Percentiles rank a stretch among this genome's conserved stretches.
Evolutionary conservation across 805 yeast species (phyloP).

Genomic region (Cyberlindnera misumaiensis): DNA sequence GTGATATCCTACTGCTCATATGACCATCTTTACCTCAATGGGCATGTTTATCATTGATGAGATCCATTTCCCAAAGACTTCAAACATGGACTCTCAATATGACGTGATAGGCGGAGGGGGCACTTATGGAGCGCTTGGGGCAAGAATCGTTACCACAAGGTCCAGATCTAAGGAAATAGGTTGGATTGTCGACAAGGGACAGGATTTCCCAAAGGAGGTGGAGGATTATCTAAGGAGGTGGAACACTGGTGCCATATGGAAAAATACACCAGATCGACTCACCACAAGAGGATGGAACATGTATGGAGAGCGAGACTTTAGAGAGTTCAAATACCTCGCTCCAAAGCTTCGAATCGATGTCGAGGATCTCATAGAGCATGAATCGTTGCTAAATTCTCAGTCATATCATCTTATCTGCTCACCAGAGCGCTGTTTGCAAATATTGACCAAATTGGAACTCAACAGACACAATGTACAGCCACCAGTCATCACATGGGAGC

Average conservation of each 20-base stretch:
- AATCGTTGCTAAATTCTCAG: constrained; percentile 31
- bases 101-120: constrained; percentile 89
- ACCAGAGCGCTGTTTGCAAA: constrained; percentile 48
- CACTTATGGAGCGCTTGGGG: constrained; percentile 71
- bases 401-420: constrained; percentile 73
- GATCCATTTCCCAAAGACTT: constrained; percentile 45
- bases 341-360: constrained; percentile 55
- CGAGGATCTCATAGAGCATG: constrained; percentile 40
- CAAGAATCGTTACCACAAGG: constrained; percentile 45
- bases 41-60: constrained; percentile 93
- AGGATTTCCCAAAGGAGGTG: constrained; percentile 57
- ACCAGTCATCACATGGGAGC: constrained; percentile 73
- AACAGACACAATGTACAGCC: constrained; percentile 4
- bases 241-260: constrained; percentile 52
- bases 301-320: constrained; percentile 56
- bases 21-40: constrained; percentile 49
- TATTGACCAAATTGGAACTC: constrained; percentile 30
- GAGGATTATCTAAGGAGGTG: constrained; percentile 44
- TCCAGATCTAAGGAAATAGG: constrained; percentile 38
- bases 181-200: constrained; percentile 75
- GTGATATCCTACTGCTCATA: background rate
- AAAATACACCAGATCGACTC: constrained; percentile 43
- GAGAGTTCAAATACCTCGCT: constrained; percentile 54
- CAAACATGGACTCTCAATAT: constrained; percentile 26
- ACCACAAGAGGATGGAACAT: constrained; percentile 82